These are phyloP conservation scores for Eleusine coracana DNA, from an alignment of 176 grass and related monocot species.

Conservation along the genomic window DNA sequence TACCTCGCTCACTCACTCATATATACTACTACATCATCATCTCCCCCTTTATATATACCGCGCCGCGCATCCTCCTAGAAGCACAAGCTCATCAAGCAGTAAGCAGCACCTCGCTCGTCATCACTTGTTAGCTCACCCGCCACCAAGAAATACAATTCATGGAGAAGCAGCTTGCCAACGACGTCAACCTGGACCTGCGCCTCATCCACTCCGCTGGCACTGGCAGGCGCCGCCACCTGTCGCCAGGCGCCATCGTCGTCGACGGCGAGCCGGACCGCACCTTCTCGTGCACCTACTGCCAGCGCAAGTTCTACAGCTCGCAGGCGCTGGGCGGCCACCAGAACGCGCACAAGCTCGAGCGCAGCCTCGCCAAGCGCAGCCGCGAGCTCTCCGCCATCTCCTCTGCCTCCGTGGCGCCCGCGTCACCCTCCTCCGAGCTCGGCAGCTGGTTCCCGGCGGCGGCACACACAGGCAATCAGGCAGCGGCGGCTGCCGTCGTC, in stretches of 20 bases:
- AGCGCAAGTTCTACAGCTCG: conserved; percentile 86
- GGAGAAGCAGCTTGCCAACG: conserved; percentile 27
- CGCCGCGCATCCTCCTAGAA: background rate
- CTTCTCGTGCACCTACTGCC: conserved; percentile 98
- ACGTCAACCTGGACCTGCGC: conserved; percentile 68
- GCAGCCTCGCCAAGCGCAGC: conserved; percentile 67
- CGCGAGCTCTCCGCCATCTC: conserved; percentile 46
- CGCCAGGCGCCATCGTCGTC: background rate
- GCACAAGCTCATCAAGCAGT: background rate
- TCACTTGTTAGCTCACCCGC: conserved; percentile 1
- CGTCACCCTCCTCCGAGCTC: conserved; percentile 23
- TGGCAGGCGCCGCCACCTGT: background rate
- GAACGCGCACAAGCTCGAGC: conserved; percentile 95
- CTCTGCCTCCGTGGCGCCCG: background rate
- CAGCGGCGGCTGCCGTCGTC: conserved; percentile 46
- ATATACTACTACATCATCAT: background rate
- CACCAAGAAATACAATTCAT: conserved; percentile 5
- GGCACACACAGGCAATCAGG: background rate
- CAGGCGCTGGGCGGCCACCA: conserved; percentile 97
- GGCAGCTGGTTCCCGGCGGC: conserved; percentile 26
- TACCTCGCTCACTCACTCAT: background rate
- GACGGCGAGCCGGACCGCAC: conserved; percentile 28
- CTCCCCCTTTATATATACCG: conserved; percentile 38
- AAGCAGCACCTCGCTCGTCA: conserved; percentile 1
- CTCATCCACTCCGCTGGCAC: conserved; percentile 30